phyloP scores from a whole-genome alignment of 805 yeast species.

The Ogataea chonburiensis region DNA sequence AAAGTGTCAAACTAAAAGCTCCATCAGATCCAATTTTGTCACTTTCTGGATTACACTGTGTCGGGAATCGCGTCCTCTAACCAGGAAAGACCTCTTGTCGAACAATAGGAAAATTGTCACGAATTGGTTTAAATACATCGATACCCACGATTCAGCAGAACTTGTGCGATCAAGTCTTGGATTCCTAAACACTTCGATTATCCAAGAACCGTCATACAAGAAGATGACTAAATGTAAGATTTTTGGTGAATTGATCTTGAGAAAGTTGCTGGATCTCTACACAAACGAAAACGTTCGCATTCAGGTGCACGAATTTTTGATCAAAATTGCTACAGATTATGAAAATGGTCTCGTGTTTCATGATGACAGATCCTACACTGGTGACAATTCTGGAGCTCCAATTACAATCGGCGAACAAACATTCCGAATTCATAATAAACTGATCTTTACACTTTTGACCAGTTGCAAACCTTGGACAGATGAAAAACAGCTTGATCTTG shows the following conservation, averaged over 20 bases:
- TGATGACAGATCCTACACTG: slow-evolving; percentile 38
- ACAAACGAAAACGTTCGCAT: slow-evolving; percentile 34
- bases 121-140: slow-evolving; percentile 64
- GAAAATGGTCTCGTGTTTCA: slow-evolving; percentile 46
- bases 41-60: slow-evolving; percentile 59
- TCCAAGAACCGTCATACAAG: slow-evolving; percentile 59
- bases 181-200: slow-evolving; percentile 48
- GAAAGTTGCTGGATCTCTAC: slow-evolving; percentile 54
- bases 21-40: slow-evolving; percentile 61
- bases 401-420: slow-evolving; percentile 47
- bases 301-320: slow-evolving; percentile 46
- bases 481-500: slow-evolving; percentile 55
- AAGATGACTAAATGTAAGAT: slow-evolving; percentile 71
- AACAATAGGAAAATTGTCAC: slow-evolving; percentile 58
- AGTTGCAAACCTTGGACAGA: slow-evolving; percentile 82
- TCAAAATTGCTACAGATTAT: slow-evolving; percentile 48
- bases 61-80: slow-evolving; percentile 46
- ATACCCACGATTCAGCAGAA: slow-evolving; percentile 50
- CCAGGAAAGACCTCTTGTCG: slow-evolving; percentile 62
- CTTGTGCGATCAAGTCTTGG: slow-evolving; percentile 41
- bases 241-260: slow-evolving; percentile 73
- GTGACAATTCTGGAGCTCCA: slow-evolving; percentile 40
- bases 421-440: slow-evolving; percentile 65
- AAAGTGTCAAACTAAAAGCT: slow-evolving; percentile 35
- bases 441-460: slow-evolving; percentile 60